Conservation (phyloP, 2,329 filamentous ascomycete species). For the Apiospora arundinis region DNA sequence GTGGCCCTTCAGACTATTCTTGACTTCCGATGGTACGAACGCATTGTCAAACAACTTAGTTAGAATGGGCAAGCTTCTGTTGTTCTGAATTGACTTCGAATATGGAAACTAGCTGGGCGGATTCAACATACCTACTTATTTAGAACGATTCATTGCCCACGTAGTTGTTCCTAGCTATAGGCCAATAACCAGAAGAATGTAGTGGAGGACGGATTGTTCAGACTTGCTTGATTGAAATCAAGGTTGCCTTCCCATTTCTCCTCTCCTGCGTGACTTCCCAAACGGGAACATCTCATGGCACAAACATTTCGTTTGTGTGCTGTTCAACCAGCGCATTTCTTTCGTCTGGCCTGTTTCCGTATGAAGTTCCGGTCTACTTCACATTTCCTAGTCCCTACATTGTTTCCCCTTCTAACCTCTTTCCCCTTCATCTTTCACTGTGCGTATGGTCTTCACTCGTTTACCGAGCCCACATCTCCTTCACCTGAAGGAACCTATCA, state of each 20-base stretch:
- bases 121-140: too few species aligned
- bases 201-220: not conserved
- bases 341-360: not conserved
- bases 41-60: too few species aligned
- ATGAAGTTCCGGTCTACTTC: not conserved
- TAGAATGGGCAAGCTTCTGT: too few species aligned
- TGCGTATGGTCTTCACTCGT: not conserved
- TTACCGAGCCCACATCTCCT: not conserved
- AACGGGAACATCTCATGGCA: slow-evolving; percentile 4
- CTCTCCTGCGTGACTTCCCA: slow-evolving; percentile 5
- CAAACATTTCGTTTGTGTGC: slow-evolving; percentile 15
- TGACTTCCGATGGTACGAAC: too few species aligned
- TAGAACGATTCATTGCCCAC: too few species aligned
- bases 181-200: not conserved
- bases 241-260: not conserved
- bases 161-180: not conserved
- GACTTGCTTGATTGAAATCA: not conserved
- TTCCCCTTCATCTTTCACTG: not conserved
- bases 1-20: too few species aligned
- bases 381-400: not conserved
- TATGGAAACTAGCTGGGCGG: too few species aligned
- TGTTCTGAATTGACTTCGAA: too few species aligned
- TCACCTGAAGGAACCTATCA: not conserved
- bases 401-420: not conserved
- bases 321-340: not conserved